phyloP scores from a whole-genome alignment of 441 rosid genomes.

The Bocquillonia castaneifolia region DNA sequence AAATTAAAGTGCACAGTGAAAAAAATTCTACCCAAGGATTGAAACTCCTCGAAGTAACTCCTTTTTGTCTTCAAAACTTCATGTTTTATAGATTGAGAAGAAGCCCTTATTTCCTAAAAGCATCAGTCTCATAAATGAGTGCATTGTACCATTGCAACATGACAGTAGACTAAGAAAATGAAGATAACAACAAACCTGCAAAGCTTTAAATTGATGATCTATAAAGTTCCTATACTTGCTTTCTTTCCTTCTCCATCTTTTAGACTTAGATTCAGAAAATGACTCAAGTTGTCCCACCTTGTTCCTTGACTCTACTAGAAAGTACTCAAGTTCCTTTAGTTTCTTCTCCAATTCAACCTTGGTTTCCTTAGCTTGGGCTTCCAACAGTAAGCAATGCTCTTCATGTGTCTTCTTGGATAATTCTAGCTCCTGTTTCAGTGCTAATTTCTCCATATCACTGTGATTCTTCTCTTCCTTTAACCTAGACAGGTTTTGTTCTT shows the following conservation, averaged over 20 bases:
- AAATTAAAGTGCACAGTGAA: not conserved
- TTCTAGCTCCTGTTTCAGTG: conserved; percentile 63
- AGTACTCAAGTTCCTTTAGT: conserved; percentile 36
- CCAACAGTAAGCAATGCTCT: conserved; percentile 42
- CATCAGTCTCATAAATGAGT: conserved; percentile 1
- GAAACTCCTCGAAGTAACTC: conserved; percentile 26
- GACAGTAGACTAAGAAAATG: not conserved
- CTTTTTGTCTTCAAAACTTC: conserved; percentile 30
- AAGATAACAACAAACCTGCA: conserved; percentile 44
- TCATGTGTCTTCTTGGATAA: conserved; percentile 45
- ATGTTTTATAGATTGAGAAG: conserved; percentile 28
- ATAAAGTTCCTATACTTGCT: conserved; percentile 37
- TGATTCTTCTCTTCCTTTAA: conserved; percentile 55
- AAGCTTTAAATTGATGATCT: conserved; percentile 44
- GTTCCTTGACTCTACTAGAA: conserved; percentile 41
- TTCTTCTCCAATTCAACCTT: conserved; percentile 46
- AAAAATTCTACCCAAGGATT: conserved; percentile 25
- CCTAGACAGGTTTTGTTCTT: conserved; percentile 50
- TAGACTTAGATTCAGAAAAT: conserved; percentile 41
- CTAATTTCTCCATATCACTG: conserved; percentile 49
- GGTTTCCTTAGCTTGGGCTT: conserved; percentile 43
- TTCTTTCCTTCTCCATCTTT: conserved; percentile 59
- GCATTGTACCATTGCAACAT: not conserved
- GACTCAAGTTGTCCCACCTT: conserved; percentile 61
- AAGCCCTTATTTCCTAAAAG: conserved; percentile 26